Evolutionary conservation across 2,329 filamentous ascomycete genomes (phyloP).

Genomic region (Xylariales sp.): DNA sequence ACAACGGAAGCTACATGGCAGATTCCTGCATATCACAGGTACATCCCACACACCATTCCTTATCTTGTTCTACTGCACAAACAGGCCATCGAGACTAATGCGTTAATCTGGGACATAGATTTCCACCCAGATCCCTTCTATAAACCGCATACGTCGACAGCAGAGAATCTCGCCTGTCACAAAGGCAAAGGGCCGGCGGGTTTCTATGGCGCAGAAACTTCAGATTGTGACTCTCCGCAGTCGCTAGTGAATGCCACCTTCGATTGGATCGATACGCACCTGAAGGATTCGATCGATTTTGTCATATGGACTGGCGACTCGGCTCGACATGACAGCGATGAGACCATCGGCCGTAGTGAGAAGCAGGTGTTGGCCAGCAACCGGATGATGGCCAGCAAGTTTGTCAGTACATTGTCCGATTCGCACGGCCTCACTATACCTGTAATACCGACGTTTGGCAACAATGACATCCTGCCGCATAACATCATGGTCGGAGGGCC

Average conservation of each 20-base stretch:
- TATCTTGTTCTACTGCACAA: slow-evolving; percentile 12
- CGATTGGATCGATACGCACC: slow-evolving; percentile 74
- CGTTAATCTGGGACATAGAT: slow-evolving; percentile 49
- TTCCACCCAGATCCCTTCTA: slow-evolving; percentile 90
- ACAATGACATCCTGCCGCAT: slow-evolving; percentile 96
- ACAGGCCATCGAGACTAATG: slow-evolving; percentile 13
- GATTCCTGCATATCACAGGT: slow-evolving; percentile 89
- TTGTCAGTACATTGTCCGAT: slow-evolving; percentile 66
- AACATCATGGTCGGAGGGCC: slow-evolving; percentile 86
- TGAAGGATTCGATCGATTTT: slow-evolving; percentile 80
- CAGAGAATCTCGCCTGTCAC: slow-evolving; percentile 70
- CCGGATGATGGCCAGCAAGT: slow-evolving; percentile 67
- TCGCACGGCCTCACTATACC: slow-evolving; percentile 64
- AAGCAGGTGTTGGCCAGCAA: slow-evolving; percentile 77
- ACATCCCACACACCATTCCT: slow-evolving; percentile 26
- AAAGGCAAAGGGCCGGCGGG: slow-evolving; percentile 72
- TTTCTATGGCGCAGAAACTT: slow-evolving; percentile 76
- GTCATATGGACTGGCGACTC: slow-evolving; percentile 92
- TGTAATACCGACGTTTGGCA: slow-evolving; percentile 85
- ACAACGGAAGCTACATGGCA: slow-evolving; percentile 53
- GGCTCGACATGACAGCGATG: slow-evolving; percentile 84
- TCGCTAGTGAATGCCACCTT: slow-evolving; percentile 84
- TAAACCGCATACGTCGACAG: slow-evolving; percentile 69
- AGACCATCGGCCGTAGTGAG: slow-evolving; percentile 68
- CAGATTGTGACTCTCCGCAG: slow-evolving; percentile 81